Evolutionary conservation across 202 grass and related monocot genomes (phyloP).

Genomic region (Cymbopogon flexuosus): DNA sequence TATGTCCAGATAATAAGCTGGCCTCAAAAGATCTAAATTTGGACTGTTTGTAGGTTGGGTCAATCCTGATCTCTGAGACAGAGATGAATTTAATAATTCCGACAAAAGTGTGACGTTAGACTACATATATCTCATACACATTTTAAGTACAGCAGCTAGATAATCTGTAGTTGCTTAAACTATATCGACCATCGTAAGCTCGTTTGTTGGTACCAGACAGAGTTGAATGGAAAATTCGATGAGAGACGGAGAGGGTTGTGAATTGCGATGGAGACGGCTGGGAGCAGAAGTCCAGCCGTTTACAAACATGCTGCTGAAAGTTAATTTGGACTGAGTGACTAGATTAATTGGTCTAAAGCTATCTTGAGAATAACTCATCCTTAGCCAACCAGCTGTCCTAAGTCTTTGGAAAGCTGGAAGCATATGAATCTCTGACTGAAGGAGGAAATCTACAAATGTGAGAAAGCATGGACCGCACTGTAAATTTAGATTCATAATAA

Average conservation of each 20-base stretch:
- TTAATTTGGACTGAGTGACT: not conserved
- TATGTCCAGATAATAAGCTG: not conserved
- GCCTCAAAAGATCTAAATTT: not conserved
- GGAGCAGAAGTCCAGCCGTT: too few relatives aligned
- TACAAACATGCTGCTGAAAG: not conserved
- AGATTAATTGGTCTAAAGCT: not conserved
- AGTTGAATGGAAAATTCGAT: not conserved
- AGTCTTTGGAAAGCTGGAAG: not conserved
- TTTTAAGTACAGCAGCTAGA: too few relatives aligned
- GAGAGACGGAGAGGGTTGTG: not conserved
- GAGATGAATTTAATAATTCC: too few relatives aligned
- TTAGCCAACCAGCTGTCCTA: slow-evolving; percentile 12
- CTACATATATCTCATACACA: too few relatives aligned
- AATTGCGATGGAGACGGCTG: not conserved
- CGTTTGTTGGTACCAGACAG: not conserved
- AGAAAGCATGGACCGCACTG: not conserved
- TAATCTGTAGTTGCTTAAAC: not conserved
- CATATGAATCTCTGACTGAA: not conserved
- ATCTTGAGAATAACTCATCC: not conserved
- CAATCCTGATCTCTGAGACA: not conserved
- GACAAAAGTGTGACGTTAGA: not conserved
- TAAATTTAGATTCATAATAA: not conserved
- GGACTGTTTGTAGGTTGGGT: not conserved
- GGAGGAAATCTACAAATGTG: not conserved
- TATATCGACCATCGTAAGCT: not conserved